phyloP scores from a whole-genome alignment of 257 asterid species.

The Solanum arcanum region DNA sequence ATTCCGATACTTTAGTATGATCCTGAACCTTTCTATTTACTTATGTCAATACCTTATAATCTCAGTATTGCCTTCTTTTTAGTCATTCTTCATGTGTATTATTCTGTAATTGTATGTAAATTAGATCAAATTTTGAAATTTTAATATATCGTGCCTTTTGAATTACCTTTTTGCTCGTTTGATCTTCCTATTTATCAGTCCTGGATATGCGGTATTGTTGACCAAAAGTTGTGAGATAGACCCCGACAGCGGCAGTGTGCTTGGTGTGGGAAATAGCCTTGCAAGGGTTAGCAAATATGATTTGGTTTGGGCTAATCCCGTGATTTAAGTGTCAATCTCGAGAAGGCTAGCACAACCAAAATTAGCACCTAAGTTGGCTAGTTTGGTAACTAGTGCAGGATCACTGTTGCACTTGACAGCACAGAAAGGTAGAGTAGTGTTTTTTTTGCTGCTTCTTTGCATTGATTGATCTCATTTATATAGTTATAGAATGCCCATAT shows the following conservation, averaged over 20 bases:
- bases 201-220: not conserved
- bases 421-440: not conserved
- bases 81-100: not conserved
- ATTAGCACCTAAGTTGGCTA: constrained; percentile 1
- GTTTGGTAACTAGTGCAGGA: not conserved
- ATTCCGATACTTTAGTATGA: not conserved
- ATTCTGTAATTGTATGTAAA: not conserved
- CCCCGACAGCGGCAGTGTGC: not conserved
- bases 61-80: not conserved
- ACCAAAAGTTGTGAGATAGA: constrained; percentile 1
- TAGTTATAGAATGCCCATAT: not conserved
- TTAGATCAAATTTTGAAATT: not conserved
- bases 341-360: constrained; percentile 1
- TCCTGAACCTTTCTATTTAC: not conserved
- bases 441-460: not conserved
- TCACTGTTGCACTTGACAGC: not conserved
- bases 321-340: not conserved
- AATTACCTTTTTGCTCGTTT: not conserved
- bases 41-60: not conserved
- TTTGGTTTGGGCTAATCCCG: not conserved
- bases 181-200: not conserved
- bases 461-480: not conserved
- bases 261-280: not conserved
- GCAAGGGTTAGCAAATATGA: not conserved
- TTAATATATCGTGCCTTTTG: not conserved